A percentile compares a stretch with the other conserved stretches of the same genome.
Conservation (phyloP, 257 asterid species). For the Salvia hispanica region DNA sequence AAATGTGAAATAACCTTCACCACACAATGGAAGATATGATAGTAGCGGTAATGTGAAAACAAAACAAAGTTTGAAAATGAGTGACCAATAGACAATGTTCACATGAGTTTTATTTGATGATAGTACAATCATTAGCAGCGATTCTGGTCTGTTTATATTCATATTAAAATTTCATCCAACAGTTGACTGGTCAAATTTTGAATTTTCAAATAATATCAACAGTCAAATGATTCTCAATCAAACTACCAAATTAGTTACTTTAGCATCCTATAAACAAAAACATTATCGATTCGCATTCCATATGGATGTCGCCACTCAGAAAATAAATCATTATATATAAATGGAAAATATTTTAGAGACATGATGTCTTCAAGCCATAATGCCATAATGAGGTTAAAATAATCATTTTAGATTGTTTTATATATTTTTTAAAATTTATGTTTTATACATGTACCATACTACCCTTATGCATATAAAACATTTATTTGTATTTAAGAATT, state of each 20-base stretch:
- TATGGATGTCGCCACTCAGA: slow-evolving; percentile 16
- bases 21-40: neutral
- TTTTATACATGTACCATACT: no score
- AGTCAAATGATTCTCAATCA: slow-evolving; percentile 41
- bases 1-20: slow-evolving; percentile 3
- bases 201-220: slow-evolving; percentile 28
- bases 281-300: slow-evolving; percentile 20
- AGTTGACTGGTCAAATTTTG: slow-evolving; percentile 38
- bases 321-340: neutral
- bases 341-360: no score
- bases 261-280: neutral
- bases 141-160: slow-evolving; percentile 10
- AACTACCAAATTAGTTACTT: slow-evolving; percentile 19
- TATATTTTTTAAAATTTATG: no score
- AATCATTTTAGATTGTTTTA: no score
- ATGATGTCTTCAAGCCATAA: no score
- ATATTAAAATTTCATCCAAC: slow-evolving; percentile 15
- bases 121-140: slow-evolving; percentile 32
- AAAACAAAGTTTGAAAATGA: slow-evolving; percentile 26
- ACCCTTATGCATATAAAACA: no score
- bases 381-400: no score
- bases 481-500: no score
- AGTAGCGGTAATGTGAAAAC: slow-evolving; percentile 25
- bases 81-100: slow-evolving; percentile 29
- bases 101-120: slow-evolving; percentile 27